phyloP scores from a whole-genome alignment of 129 eudicot species.

The Arctium lappa region DNA sequence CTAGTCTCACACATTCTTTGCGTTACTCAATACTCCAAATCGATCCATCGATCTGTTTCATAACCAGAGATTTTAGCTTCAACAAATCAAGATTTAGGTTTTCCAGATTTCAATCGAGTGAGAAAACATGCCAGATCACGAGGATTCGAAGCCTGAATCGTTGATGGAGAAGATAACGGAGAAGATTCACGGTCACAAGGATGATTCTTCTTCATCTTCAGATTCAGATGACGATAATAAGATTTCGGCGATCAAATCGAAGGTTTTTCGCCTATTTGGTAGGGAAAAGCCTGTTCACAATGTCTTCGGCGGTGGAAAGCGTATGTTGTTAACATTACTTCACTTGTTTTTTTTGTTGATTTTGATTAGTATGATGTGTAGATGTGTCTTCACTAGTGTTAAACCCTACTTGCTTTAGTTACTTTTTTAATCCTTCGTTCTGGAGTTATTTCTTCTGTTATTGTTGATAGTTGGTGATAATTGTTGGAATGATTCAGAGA shows the following conservation, averaged over 20 bases:
- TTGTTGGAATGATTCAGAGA: background rate
- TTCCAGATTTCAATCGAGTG: slow-evolving; percentile 4
- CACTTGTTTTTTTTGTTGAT: background rate
- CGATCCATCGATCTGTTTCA: slow-evolving; percentile 3
- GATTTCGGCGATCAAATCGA: slow-evolving; percentile 43
- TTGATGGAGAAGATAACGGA: slow-evolving; percentile 68
- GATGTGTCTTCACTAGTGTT: background rate
- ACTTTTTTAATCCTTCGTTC: background rate
- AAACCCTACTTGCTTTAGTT: slow-evolving; percentile 17
- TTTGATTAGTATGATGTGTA: background rate
- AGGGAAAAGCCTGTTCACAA: slow-evolving; percentile 75
- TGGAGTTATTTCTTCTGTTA: background rate
- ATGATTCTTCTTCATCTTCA: slow-evolving; percentile 65
- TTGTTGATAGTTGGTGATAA: background rate
- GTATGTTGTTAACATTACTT: slow-evolving; percentile 27
- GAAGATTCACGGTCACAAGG: slow-evolving; percentile 44
- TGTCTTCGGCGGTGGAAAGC: slow-evolving; percentile 84
- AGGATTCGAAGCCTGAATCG: slow-evolving; percentile 46
- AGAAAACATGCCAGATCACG: slow-evolving; percentile 53
- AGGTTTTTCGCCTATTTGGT: slow-evolving; percentile 66
- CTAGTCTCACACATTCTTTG: slow-evolving; percentile 14
- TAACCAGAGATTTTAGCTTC: background rate
- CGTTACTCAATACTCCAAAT: slow-evolving; percentile 18
- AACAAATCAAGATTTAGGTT: background rate
- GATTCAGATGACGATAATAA: slow-evolving; percentile 70